Evolutionary conservation across 2,329 filamentous ascomycete genomes (phyloP).

Genomic region (Pseudocercospora vitis): DNA sequence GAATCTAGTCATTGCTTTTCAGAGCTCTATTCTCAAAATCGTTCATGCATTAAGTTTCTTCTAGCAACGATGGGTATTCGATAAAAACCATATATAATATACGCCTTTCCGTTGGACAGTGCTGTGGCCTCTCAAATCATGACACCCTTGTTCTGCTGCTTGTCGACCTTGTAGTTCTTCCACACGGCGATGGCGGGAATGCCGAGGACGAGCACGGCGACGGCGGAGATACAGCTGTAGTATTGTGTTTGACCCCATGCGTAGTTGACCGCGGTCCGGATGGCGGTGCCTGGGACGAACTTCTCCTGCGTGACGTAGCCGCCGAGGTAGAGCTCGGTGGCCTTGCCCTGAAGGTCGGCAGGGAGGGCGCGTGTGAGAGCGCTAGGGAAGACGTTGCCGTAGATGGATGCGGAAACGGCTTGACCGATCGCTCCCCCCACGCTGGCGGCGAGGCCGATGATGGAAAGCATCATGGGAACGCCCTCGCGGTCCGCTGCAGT

Average conservation of each 20-base stretch:
- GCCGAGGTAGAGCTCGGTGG: constrained; percentile 33
- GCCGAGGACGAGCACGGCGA: constrained; percentile 36
- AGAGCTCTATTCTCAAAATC: background rate
- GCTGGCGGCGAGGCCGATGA: constrained; percentile 36
- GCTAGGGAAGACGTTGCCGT: constrained; percentile 34
- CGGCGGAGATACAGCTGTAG: constrained; percentile 43
- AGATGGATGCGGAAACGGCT: constrained; percentile 32
- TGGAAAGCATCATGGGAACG: constrained; percentile 40
- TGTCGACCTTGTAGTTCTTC: constrained; percentile 41
- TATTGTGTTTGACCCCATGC: constrained; percentile 52
- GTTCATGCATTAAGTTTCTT: background rate
- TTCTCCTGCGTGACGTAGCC: constrained; percentile 23
- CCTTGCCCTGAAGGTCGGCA: constrained; percentile 29
- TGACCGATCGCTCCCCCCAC: constrained; percentile 34
- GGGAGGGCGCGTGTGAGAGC: constrained; percentile 20
- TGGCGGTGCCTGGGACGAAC: constrained; percentile 45
- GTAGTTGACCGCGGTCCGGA: constrained; percentile 47
- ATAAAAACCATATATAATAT: background rate
- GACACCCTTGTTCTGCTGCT: constrained; percentile 41
- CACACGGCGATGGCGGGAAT: constrained; percentile 37
- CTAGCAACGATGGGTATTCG: background rate
- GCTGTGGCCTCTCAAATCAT: constrained; percentile 26
- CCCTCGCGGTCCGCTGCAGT: constrained; percentile 36
- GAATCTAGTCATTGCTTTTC: too few relatives aligned
- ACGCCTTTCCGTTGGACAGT: background rate